Evolutionary conservation across 257 asterid genomes (phyloP), one percentile per base, ranked within the genome.

Genomic region (Sherardia arvensis): DNA sequence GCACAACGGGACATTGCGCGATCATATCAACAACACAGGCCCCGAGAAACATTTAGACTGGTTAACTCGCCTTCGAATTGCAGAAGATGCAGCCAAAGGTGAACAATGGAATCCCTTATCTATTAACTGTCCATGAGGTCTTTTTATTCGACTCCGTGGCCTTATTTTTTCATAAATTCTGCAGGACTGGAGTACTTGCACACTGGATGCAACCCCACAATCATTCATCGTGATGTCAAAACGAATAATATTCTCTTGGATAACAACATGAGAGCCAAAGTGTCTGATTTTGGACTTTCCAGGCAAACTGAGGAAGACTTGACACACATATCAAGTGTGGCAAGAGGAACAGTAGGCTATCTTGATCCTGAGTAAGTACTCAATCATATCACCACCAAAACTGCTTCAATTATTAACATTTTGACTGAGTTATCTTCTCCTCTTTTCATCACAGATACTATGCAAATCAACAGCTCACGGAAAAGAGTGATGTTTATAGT

Each of bases 51-150:
- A 79, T 74, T 70, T 93, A 61, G 96, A 87, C 72, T 93, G 97
- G 97, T 79, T 84, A 69, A 78, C 88, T 48, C 96, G 99, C 43
- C 96, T 93, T 43, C 80, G 69, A 20, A 84, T 93, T 33, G 99
- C 99, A 64, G 90, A 84, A 81, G 99, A 93, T 79, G 87, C 99
- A 64, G 99, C 97, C 30, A 93, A 87, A 93, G 99, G 99, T 91
- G 66, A 58, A 40, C n/a, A 45, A 64, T 48, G 23, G 18, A 53
- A 53, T 4, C 48, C 36, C 68, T 64, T 40, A 38, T 33, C 51
- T 49, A 30, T 3, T 28, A 4, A 1, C 38, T 30, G 36, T 32
- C 17, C 40, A 8, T 2, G 47, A 21, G 15, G 21, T 26, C 22
- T 34, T n/a, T 18, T 1, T 51, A 21, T 53, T 7, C 33, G 23